Evolutionary conservation across 1,284 basidiomycete genomes (phyloP).

Genomic region (Cutaneotrichosporon sp.): DNA sequence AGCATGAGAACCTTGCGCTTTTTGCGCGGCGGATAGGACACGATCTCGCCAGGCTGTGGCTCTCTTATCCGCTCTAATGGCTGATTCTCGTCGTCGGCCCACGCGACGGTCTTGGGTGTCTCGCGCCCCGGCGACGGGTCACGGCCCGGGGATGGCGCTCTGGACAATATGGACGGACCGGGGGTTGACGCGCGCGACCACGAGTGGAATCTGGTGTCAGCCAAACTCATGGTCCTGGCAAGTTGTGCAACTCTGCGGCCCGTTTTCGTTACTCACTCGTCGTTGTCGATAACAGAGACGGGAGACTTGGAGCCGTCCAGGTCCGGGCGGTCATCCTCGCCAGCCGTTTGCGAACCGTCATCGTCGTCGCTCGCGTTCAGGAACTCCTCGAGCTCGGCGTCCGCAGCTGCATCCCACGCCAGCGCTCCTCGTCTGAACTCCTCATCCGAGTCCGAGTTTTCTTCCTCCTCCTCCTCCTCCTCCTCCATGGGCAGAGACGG

Average conservation of each 20-base stretch:
- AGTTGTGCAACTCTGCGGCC: background rate
- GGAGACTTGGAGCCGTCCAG: constrained; percentile 5
- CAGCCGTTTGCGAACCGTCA: constrained; percentile 6
- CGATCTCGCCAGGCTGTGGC: constrained; percentile 26
- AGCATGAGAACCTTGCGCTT: constrained; percentile 39
- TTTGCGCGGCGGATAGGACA: constrained; percentile 26
- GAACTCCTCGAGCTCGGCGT: constrained; percentile 21
- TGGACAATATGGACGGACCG: constrained; percentile 17
- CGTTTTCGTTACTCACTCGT: background rate
- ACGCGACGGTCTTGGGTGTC: constrained; percentile 38
- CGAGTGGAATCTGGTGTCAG: constrained; percentile 9
- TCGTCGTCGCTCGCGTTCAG: constrained; percentile 14
- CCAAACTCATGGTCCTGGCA: background rate
- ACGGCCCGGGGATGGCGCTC: constrained; percentile 2
- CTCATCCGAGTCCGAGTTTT: constrained; percentile 2
- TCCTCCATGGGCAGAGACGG: constrained; percentile 1
- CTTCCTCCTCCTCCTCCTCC: background rate
- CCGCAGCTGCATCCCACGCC: constrained; percentile 23
- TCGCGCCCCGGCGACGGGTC: constrained; percentile 8
- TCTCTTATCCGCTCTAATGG: constrained; percentile 34
- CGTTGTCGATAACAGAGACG: constrained; percentile 8
- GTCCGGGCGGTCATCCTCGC: constrained; percentile 4
- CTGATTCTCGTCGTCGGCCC: constrained; percentile 45
- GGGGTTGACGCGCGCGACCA: constrained; percentile 26
- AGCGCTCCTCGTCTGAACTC: background rate